A percentile compares a stretch with the other conserved stretches of the same genome.
Conservation (phyloP, 2,329 filamentous ascomycete genomes). For the Cryphonectria japonica region DNA sequence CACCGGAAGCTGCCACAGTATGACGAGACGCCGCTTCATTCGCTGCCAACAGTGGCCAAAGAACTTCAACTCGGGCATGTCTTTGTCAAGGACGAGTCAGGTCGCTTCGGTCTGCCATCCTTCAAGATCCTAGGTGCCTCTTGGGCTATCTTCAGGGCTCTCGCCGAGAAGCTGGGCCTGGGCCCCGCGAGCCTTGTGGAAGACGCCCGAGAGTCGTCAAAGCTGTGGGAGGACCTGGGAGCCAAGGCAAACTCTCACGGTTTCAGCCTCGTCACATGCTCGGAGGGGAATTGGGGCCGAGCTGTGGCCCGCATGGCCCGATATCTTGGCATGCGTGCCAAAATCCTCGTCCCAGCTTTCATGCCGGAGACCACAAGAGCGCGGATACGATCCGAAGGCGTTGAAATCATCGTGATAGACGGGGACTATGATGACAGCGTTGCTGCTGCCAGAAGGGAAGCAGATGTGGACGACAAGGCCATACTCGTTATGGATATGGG, state of each 20-base stretch:
- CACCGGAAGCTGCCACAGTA: conserved; percentile 64
- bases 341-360: conserved; percentile 65
- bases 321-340: conserved; percentile 57
- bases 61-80: conserved; percentile 62
- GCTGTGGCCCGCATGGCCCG: conserved; percentile 71
- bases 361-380: conserved; percentile 58
- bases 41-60: conserved; percentile 57
- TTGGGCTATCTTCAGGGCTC: conserved; percentile 68
- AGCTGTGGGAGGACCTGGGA: conserved; percentile 7
- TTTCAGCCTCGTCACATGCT: conserved; percentile 63
- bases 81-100: conserved; percentile 72
- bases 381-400: conserved; percentile 65
- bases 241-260: conserved; percentile 21
- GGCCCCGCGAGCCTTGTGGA: conserved; percentile 4
- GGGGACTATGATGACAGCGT: conserved; percentile 70
- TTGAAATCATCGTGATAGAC: conserved; percentile 56
- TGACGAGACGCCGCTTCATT: conserved; percentile 54
- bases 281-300: conserved; percentile 77
- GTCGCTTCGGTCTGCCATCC: conserved; percentile 68
- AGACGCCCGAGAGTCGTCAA: background rate
- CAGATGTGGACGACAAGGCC: conserved; percentile 42
- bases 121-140: conserved; percentile 84
- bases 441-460: conserved; percentile 48
- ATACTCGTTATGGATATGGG: conserved; percentile 72
- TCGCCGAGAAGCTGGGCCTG: conserved; percentile 51